These are phyloP conservation scores for Tulasnella sp. DNA, from an alignment of 768 basidiomycete genomes.

Conservation along the genomic window DNA sequence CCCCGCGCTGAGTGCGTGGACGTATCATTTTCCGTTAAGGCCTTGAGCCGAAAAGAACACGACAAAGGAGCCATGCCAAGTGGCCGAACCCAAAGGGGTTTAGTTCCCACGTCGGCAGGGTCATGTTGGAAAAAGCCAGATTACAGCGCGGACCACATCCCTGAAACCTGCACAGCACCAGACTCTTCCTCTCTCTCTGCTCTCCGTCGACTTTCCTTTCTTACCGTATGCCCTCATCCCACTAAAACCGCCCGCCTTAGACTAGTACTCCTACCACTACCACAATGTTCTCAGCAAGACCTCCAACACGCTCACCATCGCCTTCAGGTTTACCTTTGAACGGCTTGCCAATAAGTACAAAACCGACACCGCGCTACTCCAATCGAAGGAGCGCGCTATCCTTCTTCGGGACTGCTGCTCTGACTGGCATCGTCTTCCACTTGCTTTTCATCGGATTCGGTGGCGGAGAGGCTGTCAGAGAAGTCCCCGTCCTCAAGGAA, in stretches of 20 bases:
- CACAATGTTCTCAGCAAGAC: neutral
- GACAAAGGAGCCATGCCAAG: neutral
- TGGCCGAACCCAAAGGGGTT: neutral
- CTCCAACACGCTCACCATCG: neutral
- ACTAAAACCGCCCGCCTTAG: neutral
- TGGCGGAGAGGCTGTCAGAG: neutral
- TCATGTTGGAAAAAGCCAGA: neutral
- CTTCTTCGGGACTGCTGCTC: constrained; percentile 16
- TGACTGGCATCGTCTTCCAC: constrained; percentile 16
- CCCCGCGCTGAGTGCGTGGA: too few species aligned
- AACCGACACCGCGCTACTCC: neutral
- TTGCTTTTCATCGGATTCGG: constrained; percentile 13
- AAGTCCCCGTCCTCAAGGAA: constrained; percentile 8
- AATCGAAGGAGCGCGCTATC: neutral
- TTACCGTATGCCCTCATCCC: neutral
- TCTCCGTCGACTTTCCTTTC: neutral
- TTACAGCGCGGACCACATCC: neutral
- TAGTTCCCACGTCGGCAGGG: neutral
- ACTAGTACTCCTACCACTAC: neutral
- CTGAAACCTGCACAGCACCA: neutral
- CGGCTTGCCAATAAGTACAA: constrained; percentile 10
- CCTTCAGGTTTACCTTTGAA: neutral
- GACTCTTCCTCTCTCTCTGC: neutral
- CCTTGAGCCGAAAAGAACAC: neutral
- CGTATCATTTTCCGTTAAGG: too few species aligned